These are phyloP conservation scores for Colletotrichum graminicola DNA, from an alignment of 2,329 filamentous ascomycete species.

Conservation along the genomic window DNA sequence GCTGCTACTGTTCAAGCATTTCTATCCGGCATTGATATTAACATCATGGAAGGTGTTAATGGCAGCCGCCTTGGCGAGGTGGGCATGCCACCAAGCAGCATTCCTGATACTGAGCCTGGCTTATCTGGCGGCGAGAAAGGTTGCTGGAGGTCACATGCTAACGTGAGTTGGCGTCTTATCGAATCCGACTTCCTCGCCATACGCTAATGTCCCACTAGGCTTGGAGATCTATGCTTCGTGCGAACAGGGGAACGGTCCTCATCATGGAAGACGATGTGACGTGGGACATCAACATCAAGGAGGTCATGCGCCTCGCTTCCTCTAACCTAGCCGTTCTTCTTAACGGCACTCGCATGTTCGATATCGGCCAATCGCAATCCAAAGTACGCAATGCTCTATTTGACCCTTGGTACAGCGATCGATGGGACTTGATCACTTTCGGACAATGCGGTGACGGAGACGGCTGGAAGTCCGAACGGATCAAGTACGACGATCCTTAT, in stretches of 20 bases:
- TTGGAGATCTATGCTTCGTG: conserved; percentile 46
- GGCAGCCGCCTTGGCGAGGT: conserved; percentile 43
- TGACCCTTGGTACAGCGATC: conserved; percentile 45
- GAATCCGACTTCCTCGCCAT: neutral
- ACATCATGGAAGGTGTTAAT: conserved; percentile 44
- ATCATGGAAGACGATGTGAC: conserved; percentile 49
- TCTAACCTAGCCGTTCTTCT: conserved; percentile 21
- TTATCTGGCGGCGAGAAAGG: conserved; percentile 45
- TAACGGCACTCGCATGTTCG: conserved; percentile 15
- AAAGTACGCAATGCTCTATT: neutral
- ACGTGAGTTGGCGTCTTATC: conserved; percentile 41
- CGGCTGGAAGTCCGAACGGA: conserved; percentile 20
- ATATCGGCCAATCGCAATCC: conserved; percentile 5
- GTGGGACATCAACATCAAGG: conserved; percentile 47
- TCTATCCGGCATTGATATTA: conserved; percentile 46
- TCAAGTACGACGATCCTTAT: conserved; percentile 25
- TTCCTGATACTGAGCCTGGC: conserved; percentile 30
- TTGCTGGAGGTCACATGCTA: conserved; percentile 48
- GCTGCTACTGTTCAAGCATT: conserved; percentile 47
- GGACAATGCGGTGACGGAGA: conserved; percentile 46
- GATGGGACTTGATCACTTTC: conserved; percentile 46
- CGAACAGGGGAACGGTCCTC: conserved; percentile 44
- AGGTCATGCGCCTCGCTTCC: conserved; percentile 43
- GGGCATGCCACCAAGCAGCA: conserved; percentile 47
- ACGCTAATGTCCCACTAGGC: conserved; percentile 42